These are phyloP conservation scores for Hanseniaspora thailandica DNA, from an alignment of 805 yeast species.

Conservation along the genomic window DNA sequence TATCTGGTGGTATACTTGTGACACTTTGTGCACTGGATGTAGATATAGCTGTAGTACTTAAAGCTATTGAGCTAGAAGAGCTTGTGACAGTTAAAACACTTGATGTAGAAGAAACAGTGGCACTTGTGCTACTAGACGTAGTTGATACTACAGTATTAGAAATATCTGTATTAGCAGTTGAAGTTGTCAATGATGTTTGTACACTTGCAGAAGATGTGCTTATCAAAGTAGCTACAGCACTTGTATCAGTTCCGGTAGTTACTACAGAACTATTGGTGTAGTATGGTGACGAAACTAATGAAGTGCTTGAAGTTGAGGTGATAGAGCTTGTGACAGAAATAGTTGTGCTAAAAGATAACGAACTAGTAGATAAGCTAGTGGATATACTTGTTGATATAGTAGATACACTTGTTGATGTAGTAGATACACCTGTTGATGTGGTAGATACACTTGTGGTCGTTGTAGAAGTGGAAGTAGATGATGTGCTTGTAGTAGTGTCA, in stretches of 20 bases:
- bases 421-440: too few relatives aligned
- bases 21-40: not conserved
- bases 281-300: not conserved
- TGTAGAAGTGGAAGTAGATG: not conserved
- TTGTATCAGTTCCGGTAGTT: not conserved
- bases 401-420: too few relatives aligned
- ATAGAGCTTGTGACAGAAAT: not conserved
- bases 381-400: too few relatives aligned
- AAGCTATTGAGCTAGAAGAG: not conserved
- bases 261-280: not conserved
- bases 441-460: not conserved
- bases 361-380: too few relatives aligned
- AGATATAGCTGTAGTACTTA: not conserved
- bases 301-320: not conserved
- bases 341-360: too few relatives aligned
- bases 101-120: not conserved
- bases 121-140: not conserved
- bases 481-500: not conserved
- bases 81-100: not conserved
- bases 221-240: not conserved
- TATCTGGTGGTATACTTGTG: not conserved
- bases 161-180: not conserved
- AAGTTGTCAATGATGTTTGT: not conserved
- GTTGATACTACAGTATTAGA: not conserved
- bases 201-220: not conserved